Evolutionary conservation across 2,329 filamentous ascomycete genomes (phyloP).

Genomic region (Sporothrix phasma): DNA sequence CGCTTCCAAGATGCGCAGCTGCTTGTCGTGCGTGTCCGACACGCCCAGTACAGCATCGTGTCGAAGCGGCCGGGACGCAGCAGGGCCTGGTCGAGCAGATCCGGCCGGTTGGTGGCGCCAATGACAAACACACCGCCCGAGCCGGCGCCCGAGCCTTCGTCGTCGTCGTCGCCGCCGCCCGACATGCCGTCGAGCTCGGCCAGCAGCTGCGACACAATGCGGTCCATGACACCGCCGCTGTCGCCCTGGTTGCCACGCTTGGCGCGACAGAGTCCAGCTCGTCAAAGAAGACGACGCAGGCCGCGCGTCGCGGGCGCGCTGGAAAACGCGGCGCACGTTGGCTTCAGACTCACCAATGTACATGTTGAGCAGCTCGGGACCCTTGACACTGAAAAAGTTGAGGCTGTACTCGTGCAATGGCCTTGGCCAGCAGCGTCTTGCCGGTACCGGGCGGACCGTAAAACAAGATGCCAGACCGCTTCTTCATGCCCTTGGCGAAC

Average conservation of each 20-base stretch:
- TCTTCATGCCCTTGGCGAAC: conserved; percentile 97
- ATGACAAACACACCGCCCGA: conserved; percentile 89
- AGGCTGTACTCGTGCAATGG: conserved; percentile 84
- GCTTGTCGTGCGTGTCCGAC: conserved; percentile 93
- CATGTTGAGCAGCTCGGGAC: conserved; percentile 87
- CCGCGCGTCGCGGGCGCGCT: conserved; percentile 72
- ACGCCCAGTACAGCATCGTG: conserved; percentile 98
- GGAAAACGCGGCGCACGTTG: conserved; percentile 82
- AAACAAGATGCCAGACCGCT: conserved; percentile 85
- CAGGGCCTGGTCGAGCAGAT: conserved; percentile 82
- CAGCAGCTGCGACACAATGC: conserved; percentile 88
- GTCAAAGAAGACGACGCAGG: conserved; percentile 89
- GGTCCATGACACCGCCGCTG: conserved; percentile 95
- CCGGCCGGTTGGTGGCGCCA: conserved; percentile 88
- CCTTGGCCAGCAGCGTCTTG: conserved; percentile 86
- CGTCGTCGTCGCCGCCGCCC: conserved; percentile 14
- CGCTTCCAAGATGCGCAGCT: conserved; percentile 86
- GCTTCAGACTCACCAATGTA: conserved; percentile 92
- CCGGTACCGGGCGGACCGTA: conserved; percentile 87
- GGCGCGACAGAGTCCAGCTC: conserved; percentile 84
- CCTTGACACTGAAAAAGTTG: conserved; percentile 92
- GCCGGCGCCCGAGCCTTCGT: conserved; percentile 46
- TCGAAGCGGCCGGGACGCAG: conserved; percentile 88
- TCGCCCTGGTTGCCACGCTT: conserved; percentile 97
- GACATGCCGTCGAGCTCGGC: conserved; percentile 98